A percentile compares a stretch with the other conserved stretches of the same genome.
Evolutionary conservation across 2,329 filamentous ascomycete genomes (phyloP).

Genomic region (Aspergillus ibericus): DNA sequence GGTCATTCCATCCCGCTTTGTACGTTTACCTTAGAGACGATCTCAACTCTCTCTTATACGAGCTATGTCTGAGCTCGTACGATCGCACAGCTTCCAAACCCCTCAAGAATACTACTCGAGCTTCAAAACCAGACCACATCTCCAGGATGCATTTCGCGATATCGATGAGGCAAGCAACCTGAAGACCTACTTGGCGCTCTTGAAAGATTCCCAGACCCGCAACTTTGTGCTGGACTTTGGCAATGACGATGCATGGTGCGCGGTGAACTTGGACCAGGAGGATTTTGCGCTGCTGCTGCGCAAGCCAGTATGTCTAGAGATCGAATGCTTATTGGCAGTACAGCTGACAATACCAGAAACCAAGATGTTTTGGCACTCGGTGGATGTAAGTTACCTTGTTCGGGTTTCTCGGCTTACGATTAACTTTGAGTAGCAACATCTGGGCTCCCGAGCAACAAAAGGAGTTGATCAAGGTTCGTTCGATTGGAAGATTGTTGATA

Average conservation of each 20-base stretch:
- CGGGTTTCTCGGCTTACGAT: not conserved
- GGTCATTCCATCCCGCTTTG: no score
- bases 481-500: not conserved
- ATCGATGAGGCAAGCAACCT: slow-evolving; percentile 41
- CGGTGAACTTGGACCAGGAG: slow-evolving; percentile 35
- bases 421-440: slow-evolving; percentile 56
- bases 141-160: slow-evolving; percentile 33
- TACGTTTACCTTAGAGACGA: no score
- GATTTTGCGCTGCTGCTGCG: slow-evolving; percentile 37
- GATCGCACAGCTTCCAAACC: slow-evolving; percentile 13
- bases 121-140: slow-evolving; percentile 18
- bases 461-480: slow-evolving; percentile 51
- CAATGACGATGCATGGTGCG: slow-evolving; percentile 43
- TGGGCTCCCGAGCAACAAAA: slow-evolving; percentile 66
- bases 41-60: no score
- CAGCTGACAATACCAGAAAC: slow-evolving; percentile 36
- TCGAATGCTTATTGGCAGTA: no score
- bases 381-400: slow-evolving; percentile 62
- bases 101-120: slow-evolving; percentile 36
- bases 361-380: slow-evolving; percentile 56
- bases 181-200: slow-evolving; percentile 25
- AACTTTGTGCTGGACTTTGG: slow-evolving; percentile 49
- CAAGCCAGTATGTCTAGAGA: slow-evolving; percentile 29
- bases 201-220: slow-evolving; percentile 31
- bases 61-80: slow-evolving; percentile 14